phyloP scores from a whole-genome alignment of 2,329 filamentous ascomycete genomes.

The Arthrinium puccinioides region DNA sequence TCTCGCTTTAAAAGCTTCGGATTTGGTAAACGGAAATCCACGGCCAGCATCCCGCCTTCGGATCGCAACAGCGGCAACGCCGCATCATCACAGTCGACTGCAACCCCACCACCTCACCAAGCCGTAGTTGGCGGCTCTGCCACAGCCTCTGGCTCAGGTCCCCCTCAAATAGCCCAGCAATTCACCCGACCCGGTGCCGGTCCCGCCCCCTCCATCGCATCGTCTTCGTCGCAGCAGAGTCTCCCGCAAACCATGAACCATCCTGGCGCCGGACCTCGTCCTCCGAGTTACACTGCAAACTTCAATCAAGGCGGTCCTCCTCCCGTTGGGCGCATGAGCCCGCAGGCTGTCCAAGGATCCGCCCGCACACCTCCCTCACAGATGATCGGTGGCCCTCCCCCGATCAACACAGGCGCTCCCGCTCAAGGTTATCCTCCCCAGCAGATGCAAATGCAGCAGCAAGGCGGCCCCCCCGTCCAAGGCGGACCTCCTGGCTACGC shows the following conservation, averaged over 20 bases:
- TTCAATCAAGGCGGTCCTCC: conserved; percentile 40
- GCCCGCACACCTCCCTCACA: conserved; percentile 50
- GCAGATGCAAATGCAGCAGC: conserved; percentile 27
- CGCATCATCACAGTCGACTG: conserved; percentile 18
- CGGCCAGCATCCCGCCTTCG: conserved; percentile 49
- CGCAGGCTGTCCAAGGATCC: conserved; percentile 37
- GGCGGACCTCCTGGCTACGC: conserved; percentile 40
- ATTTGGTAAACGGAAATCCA: conserved; percentile 74
- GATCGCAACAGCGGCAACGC: conserved; percentile 18
- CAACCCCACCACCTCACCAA: conserved; percentile 34
- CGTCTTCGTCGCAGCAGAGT: conserved; percentile 39
- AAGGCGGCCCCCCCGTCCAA: conserved; percentile 32
- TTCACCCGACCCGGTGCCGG: conserved; percentile 30
- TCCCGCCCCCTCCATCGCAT: conserved; percentile 35
- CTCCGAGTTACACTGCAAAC: conserved; percentile 56
- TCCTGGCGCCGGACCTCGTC: conserved; percentile 50
- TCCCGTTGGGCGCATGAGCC: conserved; percentile 45
- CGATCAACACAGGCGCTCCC: conserved; percentile 59
- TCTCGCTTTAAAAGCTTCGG: conserved; percentile 72
- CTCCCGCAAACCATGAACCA: conserved; percentile 52
- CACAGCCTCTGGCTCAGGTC: conserved; percentile 12
- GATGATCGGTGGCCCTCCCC: conserved; percentile 57
- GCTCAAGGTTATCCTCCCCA: conserved; percentile 52
- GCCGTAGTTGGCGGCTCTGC: too few species aligned
- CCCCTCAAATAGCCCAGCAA: conserved; percentile 44